phyloP scores from a whole-genome alignment of 768 basidiomycete genomes.

The Amanita rubescens region DNA sequence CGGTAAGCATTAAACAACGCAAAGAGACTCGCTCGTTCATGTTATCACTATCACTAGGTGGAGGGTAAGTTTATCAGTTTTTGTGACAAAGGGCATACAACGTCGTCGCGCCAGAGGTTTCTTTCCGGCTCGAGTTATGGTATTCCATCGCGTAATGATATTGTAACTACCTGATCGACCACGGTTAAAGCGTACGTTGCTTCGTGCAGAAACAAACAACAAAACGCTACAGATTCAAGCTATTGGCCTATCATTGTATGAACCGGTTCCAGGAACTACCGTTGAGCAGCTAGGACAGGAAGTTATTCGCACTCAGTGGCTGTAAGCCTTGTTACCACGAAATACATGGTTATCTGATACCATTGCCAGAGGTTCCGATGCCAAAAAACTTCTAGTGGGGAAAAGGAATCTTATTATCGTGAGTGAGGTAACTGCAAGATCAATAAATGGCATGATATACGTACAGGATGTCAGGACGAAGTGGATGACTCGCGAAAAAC shows the following conservation, averaged over 20 bases:
- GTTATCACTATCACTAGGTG: constrained; percentile 35
- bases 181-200: constrained; percentile 58
- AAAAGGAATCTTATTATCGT: constrained; percentile 78
- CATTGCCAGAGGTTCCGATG: constrained; percentile 47
- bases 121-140: constrained; percentile 92
- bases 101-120: constrained; percentile 56
- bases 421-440: constrained; percentile 21
- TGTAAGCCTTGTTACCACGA: constrained; percentile 42
- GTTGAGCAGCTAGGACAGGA: constrained; percentile 72
- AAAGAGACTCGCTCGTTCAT: neutral
- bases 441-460: neutral
- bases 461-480: constrained; percentile 53
- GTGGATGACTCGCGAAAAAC: constrained; percentile 88
- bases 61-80: constrained; percentile 55
- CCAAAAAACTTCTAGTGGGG: constrained; percentile 69
- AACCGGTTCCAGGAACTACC: constrained; percentile 71
- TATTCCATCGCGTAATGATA: constrained; percentile 18
- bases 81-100: constrained; percentile 8
- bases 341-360: constrained; percentile 4
- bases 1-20: constrained; percentile 32
- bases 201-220: constrained; percentile 61
- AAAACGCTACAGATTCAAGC: constrained; percentile 90
- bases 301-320: constrained; percentile 94
- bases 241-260: constrained; percentile 93
- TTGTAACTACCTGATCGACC: constrained; percentile 19